Evolutionary conservation across 257 asterid species (phyloP).

Genomic region (Salvia splendens): DNA sequence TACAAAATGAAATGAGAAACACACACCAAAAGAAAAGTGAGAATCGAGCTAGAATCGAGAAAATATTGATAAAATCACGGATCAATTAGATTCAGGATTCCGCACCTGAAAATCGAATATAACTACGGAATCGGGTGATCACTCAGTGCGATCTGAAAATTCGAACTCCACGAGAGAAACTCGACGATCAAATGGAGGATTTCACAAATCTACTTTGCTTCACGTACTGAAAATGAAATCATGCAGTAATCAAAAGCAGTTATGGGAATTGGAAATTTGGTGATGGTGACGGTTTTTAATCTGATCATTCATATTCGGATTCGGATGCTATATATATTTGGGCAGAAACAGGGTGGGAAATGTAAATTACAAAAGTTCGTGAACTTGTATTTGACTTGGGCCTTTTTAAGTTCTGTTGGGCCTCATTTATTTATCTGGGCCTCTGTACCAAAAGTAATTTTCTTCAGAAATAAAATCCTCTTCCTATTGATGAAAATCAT

Average conservation of each 20-base stretch:
- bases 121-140: neutral
- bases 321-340: conserved; percentile 4
- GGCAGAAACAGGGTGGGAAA: neutral
- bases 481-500: too few species aligned
- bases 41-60: conserved; percentile 16
- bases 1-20: neutral
- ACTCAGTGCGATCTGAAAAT: neutral
- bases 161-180: neutral
- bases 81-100: conserved; percentile 26
- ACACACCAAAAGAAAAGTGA: neutral
- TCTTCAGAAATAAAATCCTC: too few species aligned
- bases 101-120: conserved; percentile 7
- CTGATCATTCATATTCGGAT: neutral
- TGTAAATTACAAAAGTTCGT: neutral
- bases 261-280: neutral
- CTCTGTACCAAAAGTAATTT: too few species aligned
- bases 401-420: neutral
- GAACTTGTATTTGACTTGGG: neutral
- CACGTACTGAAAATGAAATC: conserved; percentile 17
- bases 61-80: conserved; percentile 4
- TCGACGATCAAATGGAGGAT: conserved; percentile 21
- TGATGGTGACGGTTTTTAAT: neutral
- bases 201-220: conserved; percentile 9
- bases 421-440: neutral
- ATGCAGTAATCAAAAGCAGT: conserved; percentile 16